These are phyloP conservation scores for Dalbergia cultrata DNA, from an alignment of 306 rosid species.

Conservation along the genomic window DNA sequence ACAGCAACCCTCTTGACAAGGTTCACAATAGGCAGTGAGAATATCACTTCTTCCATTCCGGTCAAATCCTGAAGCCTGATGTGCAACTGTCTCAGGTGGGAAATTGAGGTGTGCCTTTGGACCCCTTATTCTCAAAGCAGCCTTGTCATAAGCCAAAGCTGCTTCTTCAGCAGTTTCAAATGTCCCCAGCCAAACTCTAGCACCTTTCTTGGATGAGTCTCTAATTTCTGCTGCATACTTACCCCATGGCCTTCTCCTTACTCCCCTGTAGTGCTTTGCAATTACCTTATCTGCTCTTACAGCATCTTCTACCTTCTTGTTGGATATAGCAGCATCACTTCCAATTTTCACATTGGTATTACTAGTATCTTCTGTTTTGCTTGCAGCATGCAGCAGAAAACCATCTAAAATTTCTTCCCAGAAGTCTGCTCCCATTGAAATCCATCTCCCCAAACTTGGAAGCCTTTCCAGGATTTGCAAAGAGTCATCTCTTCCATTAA, in stretches of 20 bases:
- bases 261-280: conserved; percentile 67
- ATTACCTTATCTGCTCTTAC: conserved; percentile 40
- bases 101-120: conserved; percentile 69
- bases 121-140: conserved; percentile 76
- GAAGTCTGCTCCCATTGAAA: conserved; percentile 90
- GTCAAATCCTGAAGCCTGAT: conserved; percentile 52
- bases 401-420: conserved; percentile 69
- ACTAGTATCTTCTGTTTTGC: conserved; percentile 21
- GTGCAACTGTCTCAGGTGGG: conserved; percentile 61
- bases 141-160: conserved; percentile 81
- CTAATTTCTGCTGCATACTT: conserved; percentile 82
- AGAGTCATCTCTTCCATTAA: conserved; percentile 67
- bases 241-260: conserved; percentile 82
- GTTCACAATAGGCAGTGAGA: not conserved
- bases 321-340: not conserved
- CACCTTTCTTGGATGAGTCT: conserved; percentile 67
- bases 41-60: not conserved
- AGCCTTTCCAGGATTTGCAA: conserved; percentile 69
- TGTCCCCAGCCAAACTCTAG: conserved; percentile 79
- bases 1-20: not conserved
- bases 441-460: conserved; percentile 94
- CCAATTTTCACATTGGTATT: conserved; percentile 29
- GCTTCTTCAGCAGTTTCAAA: conserved; percentile 77
- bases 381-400: conserved; percentile 1
- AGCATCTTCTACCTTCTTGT: not conserved